phyloP scores from a whole-genome alignment of 2,329 filamentous ascomycete species.

The Colletotrichum tropicale region DNA sequence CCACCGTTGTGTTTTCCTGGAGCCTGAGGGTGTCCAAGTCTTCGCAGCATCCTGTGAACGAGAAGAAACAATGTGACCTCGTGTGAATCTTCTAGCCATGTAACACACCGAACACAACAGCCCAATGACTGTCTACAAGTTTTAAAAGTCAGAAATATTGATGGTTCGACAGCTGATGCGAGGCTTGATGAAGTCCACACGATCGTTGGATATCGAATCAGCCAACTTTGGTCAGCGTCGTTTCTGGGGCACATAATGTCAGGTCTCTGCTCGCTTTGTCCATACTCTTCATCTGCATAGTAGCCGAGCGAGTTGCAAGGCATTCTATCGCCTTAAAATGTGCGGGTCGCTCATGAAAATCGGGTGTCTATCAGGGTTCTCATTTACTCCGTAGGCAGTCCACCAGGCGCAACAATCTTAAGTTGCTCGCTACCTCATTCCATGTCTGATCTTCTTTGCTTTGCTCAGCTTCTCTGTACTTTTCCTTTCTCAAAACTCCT shows the following conservation, averaged over 20 bases:
- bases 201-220: not conserved
- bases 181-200: not conserved
- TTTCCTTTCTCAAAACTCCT: not conserved
- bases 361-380: not conserved
- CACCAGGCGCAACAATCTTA: not conserved
- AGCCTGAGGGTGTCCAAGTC: not conserved
- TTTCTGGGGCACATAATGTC: not conserved
- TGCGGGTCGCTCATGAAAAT: not conserved
- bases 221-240: not conserved
- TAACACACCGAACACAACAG: not conserved
- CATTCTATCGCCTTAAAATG: not conserved
- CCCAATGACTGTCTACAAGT: not conserved
- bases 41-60: not conserved
- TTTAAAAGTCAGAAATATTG: not conserved
- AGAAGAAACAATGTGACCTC: not conserved
- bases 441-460: not conserved
- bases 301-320: not conserved
- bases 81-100: not conserved
- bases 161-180: not conserved
- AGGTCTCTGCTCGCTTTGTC: not conserved
- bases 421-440: not conserved
- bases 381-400: not conserved
- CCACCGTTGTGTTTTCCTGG: accelerated
- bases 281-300: not conserved
- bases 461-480: not conserved